Base-by-base conservation (phyloP, 805 yeast species). In the Maudiozyma serrabonitensis region DNA sequence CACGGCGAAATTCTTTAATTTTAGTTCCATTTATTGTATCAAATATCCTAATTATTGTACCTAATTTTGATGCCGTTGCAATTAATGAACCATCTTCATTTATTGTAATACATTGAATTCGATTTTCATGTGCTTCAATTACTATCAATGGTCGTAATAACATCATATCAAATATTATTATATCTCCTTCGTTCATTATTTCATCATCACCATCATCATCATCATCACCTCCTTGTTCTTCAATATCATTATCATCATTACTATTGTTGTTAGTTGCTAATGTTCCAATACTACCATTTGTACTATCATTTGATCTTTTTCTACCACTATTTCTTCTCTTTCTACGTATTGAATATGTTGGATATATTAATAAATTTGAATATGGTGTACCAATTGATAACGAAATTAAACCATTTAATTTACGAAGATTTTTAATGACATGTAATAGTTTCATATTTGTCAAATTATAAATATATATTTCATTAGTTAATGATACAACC, bases 31-130 rank as follows among this genome's bases (percentile, higher is more conserved):
- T 75, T 15, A 68, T 71, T 0, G 80, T 79, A 18, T 76, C 67
- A 57, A 84, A 85, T 0, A 85, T 83, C 50, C 91, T 67, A 1
- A 85, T 77, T 26, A 85, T 82, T 0, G 95, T 85, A 1, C 95
- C 95, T 55, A 83, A 81, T 40, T 77, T 80, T 9, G 88, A 81
- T 0, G 90, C 84, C 0, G 91, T 82, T 1, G 90, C 90, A 34
- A 85, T 66, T 18, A 81, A 61, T 1, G 72, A 67, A 0, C 91
- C 93, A 61, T 84, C 87, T 38, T 68, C 69, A 18, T 86, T 81
- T 21, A 85, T 62, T 1, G 80, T 66, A 47, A 85, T 67, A 1
- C 81, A 79, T 4, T 85, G 84, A 37, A 85, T 62, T 6, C 79
- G 73, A 0, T 85, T 76, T 57, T 81, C 81, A 58, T 85, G 95